Evolutionary conservation across 106 monocot species (phyloP), one percentile per base, ranked within the genome.

Genomic region (Cymbidium sinense): DNA sequence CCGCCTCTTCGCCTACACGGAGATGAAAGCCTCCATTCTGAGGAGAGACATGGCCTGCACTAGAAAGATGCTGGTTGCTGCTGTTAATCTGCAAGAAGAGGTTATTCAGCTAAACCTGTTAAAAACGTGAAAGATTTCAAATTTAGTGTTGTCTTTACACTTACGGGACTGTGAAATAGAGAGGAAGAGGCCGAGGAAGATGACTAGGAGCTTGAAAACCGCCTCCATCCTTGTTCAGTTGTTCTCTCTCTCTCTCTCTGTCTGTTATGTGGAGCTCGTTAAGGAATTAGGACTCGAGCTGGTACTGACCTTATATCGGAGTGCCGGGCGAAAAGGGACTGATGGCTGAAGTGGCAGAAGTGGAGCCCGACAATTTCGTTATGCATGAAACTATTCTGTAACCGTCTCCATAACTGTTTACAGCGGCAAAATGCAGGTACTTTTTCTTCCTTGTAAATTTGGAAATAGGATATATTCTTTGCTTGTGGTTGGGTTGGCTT

Each of bases 61-160:
- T 0, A 89, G 88, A 89, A 89, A 92, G 4, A 92, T 73, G 64
- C 79, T 92, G 83, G 34, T 87, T 85, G 87, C 92, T 87, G 87
- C 89, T 86, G 87, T 89, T 89, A 9, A 51, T 76, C 80, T 80
- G 73, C 58, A 67, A 18, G 67, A 67, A 13, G 31, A 67, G 12
- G 1, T 34, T 10, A 28, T 76, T 76, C 19, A 0, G 30, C 34
- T 51, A 55, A 75, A 76, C 1, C 6, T 76, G 54, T 76, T 20
- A 13, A 47, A 47, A 47, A 50, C 28, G 10, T 75, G 3, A 23
- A 50, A 29, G 28, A 30, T 18, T 47, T 28, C 13, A 25, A 4
- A 29, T 27, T 50, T 9, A 76, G 4, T 39, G 37, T 13, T 27
- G 11, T 65, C 21, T 29, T 31, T 30, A 28, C 34, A n/a, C 50